A percentile compares a stretch with the other conserved stretches of the same genome.
phyloP scores from a whole-genome alignment of 1,139 yeast species.

The Pichia sp. region DNA sequence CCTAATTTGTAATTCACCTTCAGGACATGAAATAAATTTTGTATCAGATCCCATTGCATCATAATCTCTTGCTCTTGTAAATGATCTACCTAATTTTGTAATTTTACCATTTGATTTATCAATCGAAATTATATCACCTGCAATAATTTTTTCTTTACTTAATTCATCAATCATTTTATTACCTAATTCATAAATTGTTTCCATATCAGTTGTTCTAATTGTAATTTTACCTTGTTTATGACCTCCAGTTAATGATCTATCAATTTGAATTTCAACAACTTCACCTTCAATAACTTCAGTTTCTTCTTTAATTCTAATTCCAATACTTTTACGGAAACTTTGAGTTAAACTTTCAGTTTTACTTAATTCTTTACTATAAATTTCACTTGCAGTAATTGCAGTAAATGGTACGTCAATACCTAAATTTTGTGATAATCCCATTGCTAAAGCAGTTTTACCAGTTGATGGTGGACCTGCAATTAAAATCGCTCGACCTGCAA shows the following conservation, averaged over 20 bases:
- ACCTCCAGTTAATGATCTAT: constrained; percentile 93
- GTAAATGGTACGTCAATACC: constrained; percentile 95
- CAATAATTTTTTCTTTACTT: constrained; percentile 90
- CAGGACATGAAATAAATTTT: constrained; percentile 96
- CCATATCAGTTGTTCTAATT: constrained; percentile 98
- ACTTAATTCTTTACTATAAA: constrained; percentile 82
- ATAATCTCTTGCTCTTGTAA: constrained; percentile 92
- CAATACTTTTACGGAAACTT: constrained; percentile 92
- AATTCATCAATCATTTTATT: constrained; percentile 96
- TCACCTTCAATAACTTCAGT: constrained; percentile 98
- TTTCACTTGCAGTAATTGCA: constrained; percentile 89
- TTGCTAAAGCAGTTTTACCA: constrained; percentile 98
- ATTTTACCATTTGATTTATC: constrained; percentile 95
- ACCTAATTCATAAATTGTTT: constrained; percentile 94
- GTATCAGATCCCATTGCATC: constrained; percentile 99
- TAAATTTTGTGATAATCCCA: constrained; percentile 86
- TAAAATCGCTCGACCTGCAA: constrained; percentile 94
- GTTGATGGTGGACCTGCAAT: constrained; percentile 98
- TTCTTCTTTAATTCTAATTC: constrained; percentile 91
- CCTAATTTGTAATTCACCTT: constrained; percentile 94
- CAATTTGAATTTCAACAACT: constrained; percentile 96
- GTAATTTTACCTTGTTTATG: constrained; percentile 97
- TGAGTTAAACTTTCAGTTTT: constrained; percentile 95
- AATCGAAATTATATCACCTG: constrained; percentile 94
- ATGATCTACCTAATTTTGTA: constrained; percentile 89